Conservation (phyloP, 805 yeast genomes). For the Kluyveromyces wickerhamii region DNA sequence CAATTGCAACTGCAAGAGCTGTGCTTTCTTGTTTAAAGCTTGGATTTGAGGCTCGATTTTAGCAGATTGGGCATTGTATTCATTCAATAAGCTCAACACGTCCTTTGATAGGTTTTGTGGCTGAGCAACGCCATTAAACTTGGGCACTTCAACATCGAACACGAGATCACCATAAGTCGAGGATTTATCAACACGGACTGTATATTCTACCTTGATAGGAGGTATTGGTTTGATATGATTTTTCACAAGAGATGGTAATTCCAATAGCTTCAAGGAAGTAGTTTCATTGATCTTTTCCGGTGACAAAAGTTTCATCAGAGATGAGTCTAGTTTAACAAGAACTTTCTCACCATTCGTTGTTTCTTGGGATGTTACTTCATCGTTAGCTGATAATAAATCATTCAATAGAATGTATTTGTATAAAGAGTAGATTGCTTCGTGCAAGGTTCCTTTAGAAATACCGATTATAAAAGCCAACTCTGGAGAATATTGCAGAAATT, state of each 20-base stretch:
- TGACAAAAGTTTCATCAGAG: constrained; percentile 22
- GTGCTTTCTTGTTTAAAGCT: constrained; percentile 37
- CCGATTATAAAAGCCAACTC: constrained; percentile 69
- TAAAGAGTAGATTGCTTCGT: constrained; percentile 68
- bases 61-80: constrained; percentile 23
- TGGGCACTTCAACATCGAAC: constrained; percentile 63
- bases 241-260: constrained; percentile 34
- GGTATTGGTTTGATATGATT: constrained; percentile 64
- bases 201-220: constrained; percentile 72
- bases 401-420: constrained; percentile 76
- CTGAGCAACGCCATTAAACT: constrained; percentile 29
- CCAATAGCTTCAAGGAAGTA: constrained; percentile 40
- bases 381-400: constrained; percentile 36
- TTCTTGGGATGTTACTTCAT: constrained; percentile 9
- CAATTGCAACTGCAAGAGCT: constrained; percentile 41
- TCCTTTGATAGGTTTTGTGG: constrained; percentile 24
- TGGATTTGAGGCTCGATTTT: constrained; percentile 34
- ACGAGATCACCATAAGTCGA: constrained; percentile 74
- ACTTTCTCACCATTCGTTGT: constrained; percentile 42
- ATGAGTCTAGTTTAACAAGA: constrained; percentile 42
- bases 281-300: constrained; percentile 8
- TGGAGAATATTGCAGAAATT: constrained; percentile 50
- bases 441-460: constrained; percentile 69
- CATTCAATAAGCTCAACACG: constrained; percentile 23
- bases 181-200: constrained; percentile 66